These are phyloP conservation scores for Antarctomyces pellizariae DNA, from an alignment of 495 filamentous ascomycete species.

Conservation along the genomic window DNA sequence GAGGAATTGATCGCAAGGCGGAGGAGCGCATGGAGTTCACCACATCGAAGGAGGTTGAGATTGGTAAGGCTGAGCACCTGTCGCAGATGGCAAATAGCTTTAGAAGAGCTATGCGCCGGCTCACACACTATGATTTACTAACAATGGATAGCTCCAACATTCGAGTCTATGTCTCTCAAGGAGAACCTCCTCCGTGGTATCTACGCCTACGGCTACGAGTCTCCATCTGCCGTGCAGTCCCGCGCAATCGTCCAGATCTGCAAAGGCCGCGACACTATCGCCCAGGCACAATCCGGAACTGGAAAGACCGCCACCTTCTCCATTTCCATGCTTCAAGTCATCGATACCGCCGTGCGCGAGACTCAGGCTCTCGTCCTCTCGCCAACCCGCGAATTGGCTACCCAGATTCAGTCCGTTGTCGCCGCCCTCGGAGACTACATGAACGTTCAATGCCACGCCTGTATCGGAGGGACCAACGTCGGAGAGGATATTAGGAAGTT, in stretches of 20 bases:
- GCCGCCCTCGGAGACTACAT: constrained; percentile 97
- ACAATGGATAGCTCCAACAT: constrained; percentile 20
- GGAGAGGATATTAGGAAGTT: constrained; percentile 94
- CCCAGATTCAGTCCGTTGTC: constrained; percentile 93
- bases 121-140: no score
- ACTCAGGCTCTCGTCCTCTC: constrained; percentile 93
- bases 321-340: constrained; percentile 88
- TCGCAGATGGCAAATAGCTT: constrained; percentile 4
- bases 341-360: constrained; percentile 62
- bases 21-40: constrained; percentile 96
- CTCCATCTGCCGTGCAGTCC: constrained; percentile 88
- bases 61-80: constrained; percentile 38
- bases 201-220: constrained; percentile 97
- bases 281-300: constrained; percentile 97
- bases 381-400: constrained; percentile 89
- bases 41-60: constrained; percentile 91
- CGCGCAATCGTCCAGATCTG: constrained; percentile 96
- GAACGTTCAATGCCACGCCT: constrained; percentile 98
- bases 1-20: constrained; percentile 68
- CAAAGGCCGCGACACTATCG: constrained; percentile 95
- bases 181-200: constrained; percentile 91
- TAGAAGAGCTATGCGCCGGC: no score
- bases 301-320: constrained; percentile 99
- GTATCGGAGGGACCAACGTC: constrained; percentile 94
- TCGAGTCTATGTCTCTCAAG: constrained; percentile 31